Conservation (phyloP, 2,329 filamentous ascomycete species). For the Neonectria magnoliae region DNA sequence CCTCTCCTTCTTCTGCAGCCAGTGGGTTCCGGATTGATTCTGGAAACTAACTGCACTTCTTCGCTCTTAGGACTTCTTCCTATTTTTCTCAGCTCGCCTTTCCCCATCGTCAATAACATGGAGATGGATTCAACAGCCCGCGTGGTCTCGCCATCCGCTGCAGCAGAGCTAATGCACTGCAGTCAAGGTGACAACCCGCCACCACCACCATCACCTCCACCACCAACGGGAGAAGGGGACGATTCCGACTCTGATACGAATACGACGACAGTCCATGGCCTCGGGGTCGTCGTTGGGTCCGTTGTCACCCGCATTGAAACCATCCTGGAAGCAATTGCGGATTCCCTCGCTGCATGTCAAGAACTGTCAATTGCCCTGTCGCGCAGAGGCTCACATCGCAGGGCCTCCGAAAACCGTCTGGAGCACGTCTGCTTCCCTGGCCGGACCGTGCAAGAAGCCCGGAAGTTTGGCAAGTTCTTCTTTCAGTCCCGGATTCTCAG, state of each 20-base stretch:
- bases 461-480: constrained; percentile 59
- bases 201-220: constrained; percentile 7
- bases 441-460: constrained; percentile 56
- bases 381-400: constrained; percentile 29
- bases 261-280: constrained; percentile 24
- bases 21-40: not conserved
- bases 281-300: constrained; percentile 29
- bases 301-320: constrained; percentile 50
- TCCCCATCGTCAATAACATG: not conserved
- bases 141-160: constrained; percentile 18
- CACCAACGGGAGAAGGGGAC: constrained; percentile 6
- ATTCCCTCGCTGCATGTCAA: constrained; percentile 38
- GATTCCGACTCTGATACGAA: constrained; percentile 35
- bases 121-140: constrained; percentile 1
- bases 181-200: constrained; percentile 1
- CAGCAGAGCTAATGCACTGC: constrained; percentile 15
- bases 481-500: not conserved
- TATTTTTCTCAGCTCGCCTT: not conserved
- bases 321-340: constrained; percentile 45
- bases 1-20: not conserved
- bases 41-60: not conserved
- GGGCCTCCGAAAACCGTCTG: constrained; percentile 13
- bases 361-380: constrained; percentile 44
- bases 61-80: not conserved
- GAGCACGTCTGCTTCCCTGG: constrained; percentile 58